These are phyloP conservation scores for Carex pumila DNA, from an alignment of 176 grass and related monocot species.

Conservation along the genomic window DNA sequence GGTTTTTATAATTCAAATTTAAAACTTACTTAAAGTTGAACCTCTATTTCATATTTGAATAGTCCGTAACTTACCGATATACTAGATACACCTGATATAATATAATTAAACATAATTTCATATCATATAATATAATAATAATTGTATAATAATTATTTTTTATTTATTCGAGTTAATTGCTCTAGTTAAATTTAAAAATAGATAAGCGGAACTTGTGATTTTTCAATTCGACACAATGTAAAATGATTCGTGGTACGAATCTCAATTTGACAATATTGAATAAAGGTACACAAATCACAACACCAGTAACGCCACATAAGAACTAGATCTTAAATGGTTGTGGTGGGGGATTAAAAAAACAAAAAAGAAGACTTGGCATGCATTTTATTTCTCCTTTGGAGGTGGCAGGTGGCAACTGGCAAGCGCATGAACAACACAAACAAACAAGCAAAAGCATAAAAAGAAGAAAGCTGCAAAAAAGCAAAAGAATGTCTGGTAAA, in stretches of 20 bases:
- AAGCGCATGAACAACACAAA: conserved; percentile 4
- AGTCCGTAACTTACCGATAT: too few species aligned
- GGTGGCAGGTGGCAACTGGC: conserved; percentile 6
- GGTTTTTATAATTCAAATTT: too few species aligned
- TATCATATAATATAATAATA: too few species aligned
- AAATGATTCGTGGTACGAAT: neutral
- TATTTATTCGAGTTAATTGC: too few species aligned
- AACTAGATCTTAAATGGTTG: neutral
- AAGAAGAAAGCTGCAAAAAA: neutral
- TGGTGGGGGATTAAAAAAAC: neutral
- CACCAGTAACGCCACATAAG: neutral
- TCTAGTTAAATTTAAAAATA: too few species aligned
- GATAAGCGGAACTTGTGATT: neutral
- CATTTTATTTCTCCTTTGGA: conserved; percentile 4
- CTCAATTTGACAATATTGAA: neutral
- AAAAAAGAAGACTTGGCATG: neutral
- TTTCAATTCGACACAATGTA: neutral
- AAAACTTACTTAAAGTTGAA: too few species aligned
- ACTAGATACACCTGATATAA: too few species aligned
- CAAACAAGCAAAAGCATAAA: neutral
- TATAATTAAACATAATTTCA: too few species aligned
- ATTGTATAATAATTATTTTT: too few species aligned
- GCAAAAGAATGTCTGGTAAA: conserved; percentile 12
- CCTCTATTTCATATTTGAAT: too few species aligned
- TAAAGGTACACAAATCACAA: neutral